phyloP scores from a whole-genome alignment of 495 filamentous ascomycete species.

The Penicillium antarcticum region DNA sequence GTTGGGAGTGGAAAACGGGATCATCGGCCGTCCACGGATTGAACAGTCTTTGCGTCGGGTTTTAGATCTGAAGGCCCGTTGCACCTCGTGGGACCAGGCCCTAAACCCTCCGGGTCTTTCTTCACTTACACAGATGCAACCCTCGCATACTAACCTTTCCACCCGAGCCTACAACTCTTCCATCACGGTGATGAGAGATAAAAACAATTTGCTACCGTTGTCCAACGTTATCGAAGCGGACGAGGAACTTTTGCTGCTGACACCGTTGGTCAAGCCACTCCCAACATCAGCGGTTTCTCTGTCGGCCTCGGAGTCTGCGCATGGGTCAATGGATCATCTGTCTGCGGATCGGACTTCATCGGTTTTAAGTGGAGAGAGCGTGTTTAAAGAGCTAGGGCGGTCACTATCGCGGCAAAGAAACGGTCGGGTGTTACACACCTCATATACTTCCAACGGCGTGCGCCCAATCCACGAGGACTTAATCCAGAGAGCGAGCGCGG shows the following conservation, averaged over 20 bases:
- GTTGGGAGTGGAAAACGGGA: constrained; percentile 78
- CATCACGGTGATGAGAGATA: constrained; percentile 83
- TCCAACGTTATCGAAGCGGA: constrained; percentile 73
- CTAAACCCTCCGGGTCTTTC: constrained; percentile 72
- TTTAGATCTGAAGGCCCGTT: constrained; percentile 69
- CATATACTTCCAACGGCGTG: constrained; percentile 86
- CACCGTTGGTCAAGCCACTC: constrained; percentile 80
- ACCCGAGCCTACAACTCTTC: constrained; percentile 80
- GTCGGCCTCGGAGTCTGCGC: constrained; percentile 46
- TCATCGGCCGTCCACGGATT: constrained; percentile 72
- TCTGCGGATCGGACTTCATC: constrained; percentile 58
- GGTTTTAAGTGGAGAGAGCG: constrained; percentile 81
- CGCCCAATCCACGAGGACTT: constrained; percentile 85
- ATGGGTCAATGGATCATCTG: constrained; percentile 53
- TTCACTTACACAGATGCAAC: constrained; percentile 72
- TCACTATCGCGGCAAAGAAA: constrained; percentile 76
- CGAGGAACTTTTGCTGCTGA: constrained; percentile 79
- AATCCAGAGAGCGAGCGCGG: constrained; percentile 78
- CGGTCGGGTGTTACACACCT: constrained; percentile 82
- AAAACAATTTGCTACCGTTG: constrained; percentile 71
- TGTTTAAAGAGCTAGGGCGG: constrained; percentile 80
- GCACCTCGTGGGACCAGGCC: constrained; percentile 80
- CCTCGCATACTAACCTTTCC: constrained; percentile 72
- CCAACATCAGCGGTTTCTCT: constrained; percentile 73
- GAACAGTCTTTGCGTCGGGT: constrained; percentile 71